These are phyloP conservation scores for Trichoderma lentiforme DNA, from an alignment of 2,329 filamentous ascomycete species.

Conservation along the genomic window DNA sequence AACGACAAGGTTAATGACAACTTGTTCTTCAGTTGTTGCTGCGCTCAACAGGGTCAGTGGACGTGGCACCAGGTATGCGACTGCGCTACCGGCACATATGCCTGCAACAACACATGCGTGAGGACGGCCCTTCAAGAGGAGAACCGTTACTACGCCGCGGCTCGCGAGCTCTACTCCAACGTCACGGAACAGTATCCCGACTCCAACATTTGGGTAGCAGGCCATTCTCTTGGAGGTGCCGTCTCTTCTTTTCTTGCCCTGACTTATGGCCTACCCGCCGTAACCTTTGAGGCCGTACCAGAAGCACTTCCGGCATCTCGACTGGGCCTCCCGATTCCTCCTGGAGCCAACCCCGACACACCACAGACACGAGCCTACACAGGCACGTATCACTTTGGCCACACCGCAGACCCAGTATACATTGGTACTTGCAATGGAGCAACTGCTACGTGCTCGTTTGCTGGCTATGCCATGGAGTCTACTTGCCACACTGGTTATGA, in stretches of 20 bases:
- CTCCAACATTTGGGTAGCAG: slow-evolving; percentile 82
- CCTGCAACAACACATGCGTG: slow-evolving; percentile 90
- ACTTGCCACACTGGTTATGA: slow-evolving; percentile 86
- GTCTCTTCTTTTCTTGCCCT: slow-evolving; percentile 84
- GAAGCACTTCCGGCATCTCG: slow-evolving; percentile 84
- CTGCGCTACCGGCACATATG: slow-evolving; percentile 81
- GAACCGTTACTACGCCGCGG: slow-evolving; percentile 87
- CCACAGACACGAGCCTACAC: slow-evolving; percentile 71
- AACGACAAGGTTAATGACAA: slow-evolving; percentile 99
- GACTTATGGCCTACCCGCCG: slow-evolving; percentile 85
- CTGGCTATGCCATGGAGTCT: slow-evolving; percentile 89
- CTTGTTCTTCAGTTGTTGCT: slow-evolving; percentile 96
- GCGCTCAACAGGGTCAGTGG: slow-evolving; percentile 85
- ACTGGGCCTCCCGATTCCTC: slow-evolving; percentile 80
- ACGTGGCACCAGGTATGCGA: slow-evolving; percentile 92
- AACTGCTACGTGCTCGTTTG: slow-evolving; percentile 83
- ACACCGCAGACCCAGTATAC: slow-evolving; percentile 92
- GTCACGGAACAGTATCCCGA: slow-evolving; percentile 84
- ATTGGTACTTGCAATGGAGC: slow-evolving; percentile 92
- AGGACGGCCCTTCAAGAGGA: slow-evolving; percentile 71
- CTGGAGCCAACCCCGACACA: slow-evolving; percentile 66
- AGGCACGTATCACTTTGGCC: slow-evolving; percentile 85
- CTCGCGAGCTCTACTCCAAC: slow-evolving; percentile 86
- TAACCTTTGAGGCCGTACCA: slow-evolving; percentile 90
- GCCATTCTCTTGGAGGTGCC: slow-evolving; percentile 88